Evolutionary conservation across 2,329 filamentous ascomycete genomes (phyloP), one percentile per base, ranked within the genome.

Genomic region (Colletotrichum salicis): DNA sequence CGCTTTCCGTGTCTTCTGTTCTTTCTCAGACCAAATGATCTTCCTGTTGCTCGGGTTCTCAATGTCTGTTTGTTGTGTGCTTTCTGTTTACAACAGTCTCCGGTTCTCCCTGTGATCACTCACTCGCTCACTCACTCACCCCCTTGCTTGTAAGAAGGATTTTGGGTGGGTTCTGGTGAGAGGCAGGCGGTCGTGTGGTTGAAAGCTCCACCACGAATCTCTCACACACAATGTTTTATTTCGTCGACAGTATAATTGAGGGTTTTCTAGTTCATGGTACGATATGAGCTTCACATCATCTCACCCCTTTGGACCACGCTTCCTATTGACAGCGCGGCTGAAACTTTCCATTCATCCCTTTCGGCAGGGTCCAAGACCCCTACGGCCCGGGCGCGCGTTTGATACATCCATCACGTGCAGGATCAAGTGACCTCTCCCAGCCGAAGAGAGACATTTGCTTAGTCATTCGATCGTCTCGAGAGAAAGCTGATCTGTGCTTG

Each of bases 341-440:
- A 71, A 71, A 71, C 69, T 60, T 60, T 51, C 41, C 48, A 48
- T 31, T 69, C 65, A 56, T 59, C 41, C 64, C 69, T 71, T 71
- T 57, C 64, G 29, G 60, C 45, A 71, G 64, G 64, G 58, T 54
- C 64, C 33, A 48, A 29, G 33, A 54, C 58, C 64, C 52, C 51
- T 63, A 31, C 10, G 45, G 54, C 31, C 52, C 37, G 48, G 41
- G 45, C 57, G 45, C 64, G 19, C n/a, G 41, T 52, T 29, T 57
- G 52, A 31, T 3, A 0, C 2, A 8, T 0, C 2, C 0, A 0
- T n/a, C 68, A 71, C 64, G 68, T 71, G 68, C 5, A 0, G 0
- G 0, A 4, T 19, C 68, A 71, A 29, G 64, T 71, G 68, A 71
- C 6, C 1, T 1, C 15, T 41, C 5, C 37, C 41, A 2, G 15